Evolutionary conservation across 306 rosid species (phyloP).

Genomic region (Castanopsis chinensis): DNA sequence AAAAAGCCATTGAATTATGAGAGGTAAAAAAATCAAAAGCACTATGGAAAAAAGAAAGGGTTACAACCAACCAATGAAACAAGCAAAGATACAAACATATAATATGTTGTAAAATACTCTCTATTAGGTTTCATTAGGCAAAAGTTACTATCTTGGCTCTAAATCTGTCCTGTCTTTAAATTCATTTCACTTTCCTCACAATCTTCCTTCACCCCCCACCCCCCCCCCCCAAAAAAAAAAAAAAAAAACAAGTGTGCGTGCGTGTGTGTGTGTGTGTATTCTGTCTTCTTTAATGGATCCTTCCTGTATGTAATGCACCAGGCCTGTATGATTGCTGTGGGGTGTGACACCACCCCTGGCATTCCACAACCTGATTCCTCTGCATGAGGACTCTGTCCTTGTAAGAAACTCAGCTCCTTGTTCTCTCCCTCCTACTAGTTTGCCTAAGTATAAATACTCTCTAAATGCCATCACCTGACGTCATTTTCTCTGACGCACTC

Average conservation of each 20-base stretch:
- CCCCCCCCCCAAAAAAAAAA: too few relatives aligned
- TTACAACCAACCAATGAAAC: not conserved
- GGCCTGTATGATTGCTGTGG: not conserved
- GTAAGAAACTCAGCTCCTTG: not conserved
- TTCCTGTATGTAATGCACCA: not conserved
- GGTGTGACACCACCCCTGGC: not conserved
- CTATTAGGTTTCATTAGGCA: not conserved
- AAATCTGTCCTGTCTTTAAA: too few relatives aligned
- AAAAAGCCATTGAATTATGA: not conserved
- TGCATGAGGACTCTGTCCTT: not conserved
- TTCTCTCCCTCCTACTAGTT: not conserved
- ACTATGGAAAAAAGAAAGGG: not conserved
- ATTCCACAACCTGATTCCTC: not conserved
- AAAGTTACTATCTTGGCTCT: not conserved
- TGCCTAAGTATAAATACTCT: not conserved
- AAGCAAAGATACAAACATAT: not conserved
- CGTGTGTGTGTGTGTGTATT: not conserved
- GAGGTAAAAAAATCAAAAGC: not conserved
- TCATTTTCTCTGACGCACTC: not conserved
- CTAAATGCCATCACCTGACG: not conserved
- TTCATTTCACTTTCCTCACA: too few relatives aligned
- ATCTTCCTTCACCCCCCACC: too few relatives aligned
- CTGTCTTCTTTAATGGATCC: not conserved
- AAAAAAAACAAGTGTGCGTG: too few relatives aligned
- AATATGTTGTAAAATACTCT: not conserved